phyloP scores from a whole-genome alignment of 148 eudicot species.

The Tetragonia tetragonoides region DNA sequence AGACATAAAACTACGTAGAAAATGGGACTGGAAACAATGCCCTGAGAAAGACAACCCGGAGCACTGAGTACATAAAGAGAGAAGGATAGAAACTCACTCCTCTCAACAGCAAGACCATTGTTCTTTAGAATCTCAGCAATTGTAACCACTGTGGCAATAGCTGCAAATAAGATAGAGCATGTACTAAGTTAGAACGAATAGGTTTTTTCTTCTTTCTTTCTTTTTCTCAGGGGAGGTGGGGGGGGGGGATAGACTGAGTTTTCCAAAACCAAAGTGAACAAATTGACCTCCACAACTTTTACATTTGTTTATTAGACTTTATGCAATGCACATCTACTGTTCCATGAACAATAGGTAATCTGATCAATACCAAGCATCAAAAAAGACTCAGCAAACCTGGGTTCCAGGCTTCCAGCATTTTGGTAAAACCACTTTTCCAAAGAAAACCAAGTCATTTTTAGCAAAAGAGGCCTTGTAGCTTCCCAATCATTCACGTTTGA shows the following conservation, averaged over 20 bases:
- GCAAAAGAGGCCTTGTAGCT: neutral
- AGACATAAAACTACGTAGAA: neutral
- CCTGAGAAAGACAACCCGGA: neutral
- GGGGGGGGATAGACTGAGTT: neutral
- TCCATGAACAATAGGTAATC: too few species aligned
- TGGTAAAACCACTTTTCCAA: neutral
- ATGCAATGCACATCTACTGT: too few species aligned
- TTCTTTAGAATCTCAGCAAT: conserved; percentile 76
- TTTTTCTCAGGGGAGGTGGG: neutral
- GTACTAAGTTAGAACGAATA: neutral
- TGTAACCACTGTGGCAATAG: conserved; percentile 74
- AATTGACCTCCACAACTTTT: neutral
- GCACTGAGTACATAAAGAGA: neutral
- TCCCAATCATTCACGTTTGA: too few species aligned
- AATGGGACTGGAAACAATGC: neutral
- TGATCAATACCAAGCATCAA: neutral
- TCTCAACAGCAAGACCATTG: conserved; percentile 70
- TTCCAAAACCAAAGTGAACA: neutral
- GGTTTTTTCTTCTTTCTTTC: neutral
- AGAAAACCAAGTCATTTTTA: neutral
- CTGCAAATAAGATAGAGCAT: conserved; percentile 34
- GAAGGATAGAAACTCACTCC: conserved; percentile 38
- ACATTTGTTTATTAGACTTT: neutral
- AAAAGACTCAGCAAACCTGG: neutral
- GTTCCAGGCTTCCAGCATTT: neutral